Percentiles rank a stretch among this genome's conserved stretches.
Conservation (phyloP, 345 rosid genomes). For the Eucalyptus shirleyi region DNA sequence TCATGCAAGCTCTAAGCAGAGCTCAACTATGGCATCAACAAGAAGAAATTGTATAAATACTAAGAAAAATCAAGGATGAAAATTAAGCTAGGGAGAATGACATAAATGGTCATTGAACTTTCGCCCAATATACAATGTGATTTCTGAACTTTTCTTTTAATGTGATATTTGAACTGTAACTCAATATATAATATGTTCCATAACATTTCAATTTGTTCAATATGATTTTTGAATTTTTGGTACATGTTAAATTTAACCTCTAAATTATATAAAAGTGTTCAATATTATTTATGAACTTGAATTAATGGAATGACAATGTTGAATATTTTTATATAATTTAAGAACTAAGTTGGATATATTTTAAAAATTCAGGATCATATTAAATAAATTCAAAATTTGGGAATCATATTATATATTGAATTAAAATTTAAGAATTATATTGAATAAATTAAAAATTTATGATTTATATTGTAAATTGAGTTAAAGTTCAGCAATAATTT, state of each 20-base stretch:
- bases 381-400: too few relatives aligned
- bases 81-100: not conserved
- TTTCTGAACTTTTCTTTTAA: fast-evolving
- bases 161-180: fast-evolving
- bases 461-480: fast-evolving
- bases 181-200: fast-evolving
- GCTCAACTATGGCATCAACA: not conserved
- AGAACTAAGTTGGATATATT: not conserved
- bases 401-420: too few relatives aligned
- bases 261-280: too few relatives aligned
- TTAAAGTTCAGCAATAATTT: too few relatives aligned
- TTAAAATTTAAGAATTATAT: too few relatives aligned
- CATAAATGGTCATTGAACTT: too few relatives aligned
- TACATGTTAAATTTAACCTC: too few relatives aligned
- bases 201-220: fast-evolving
- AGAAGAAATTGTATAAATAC: not conserved
- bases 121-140: fast-evolving
- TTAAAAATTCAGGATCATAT: too few relatives aligned
- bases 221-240: too few relatives aligned
- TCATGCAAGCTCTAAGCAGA: not conserved
- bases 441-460: too few relatives aligned
- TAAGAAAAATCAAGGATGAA: not conserved
- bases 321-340: too few relatives aligned
- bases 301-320: fast-evolving
- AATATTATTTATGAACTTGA: too few relatives aligned